Conservation (phyloP, 176 grass and related monocot genomes). For the Bothriochloa decipiens region DNA sequence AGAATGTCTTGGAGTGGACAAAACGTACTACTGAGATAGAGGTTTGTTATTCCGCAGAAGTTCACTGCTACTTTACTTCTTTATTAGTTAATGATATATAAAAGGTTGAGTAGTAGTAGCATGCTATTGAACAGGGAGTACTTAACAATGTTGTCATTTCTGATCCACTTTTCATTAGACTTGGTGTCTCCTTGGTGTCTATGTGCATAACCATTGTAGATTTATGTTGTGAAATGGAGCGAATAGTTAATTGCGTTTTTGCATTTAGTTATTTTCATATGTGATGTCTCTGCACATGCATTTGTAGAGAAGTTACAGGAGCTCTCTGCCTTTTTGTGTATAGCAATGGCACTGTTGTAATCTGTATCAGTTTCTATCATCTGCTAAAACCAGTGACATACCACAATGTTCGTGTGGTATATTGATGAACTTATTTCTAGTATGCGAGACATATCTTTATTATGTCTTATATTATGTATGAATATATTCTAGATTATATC, state of each 20-base stretch:
- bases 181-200: neutral
- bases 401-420: conserved; percentile 12
- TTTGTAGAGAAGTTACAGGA: conserved; percentile 15
- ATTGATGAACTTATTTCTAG: neutral
- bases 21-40: conserved; percentile 79
- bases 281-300: neutral
- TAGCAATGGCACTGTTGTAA: neutral
- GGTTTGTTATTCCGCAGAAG: conserved; percentile 55
- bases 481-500: too few species aligned
- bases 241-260: conserved; percentile 26
- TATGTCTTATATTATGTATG: too few species aligned
- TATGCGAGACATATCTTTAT: too few species aligned
- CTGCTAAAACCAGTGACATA: neutral
- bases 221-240: neutral
- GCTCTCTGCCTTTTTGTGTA: conserved; percentile 14
- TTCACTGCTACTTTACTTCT: conserved; percentile 20
- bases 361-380: neutral
- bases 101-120: neutral
- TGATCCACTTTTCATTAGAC: neutral
- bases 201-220: neutral
- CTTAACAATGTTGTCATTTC: neutral
- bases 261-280: conserved; percentile 4
- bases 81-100: neutral
- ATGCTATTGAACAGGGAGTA: neutral
- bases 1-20: conserved; percentile 90